Base-by-base conservation (phyloP, 2,329 filamentous ascomycete genomes). In the Penicillium nordicum region DNA sequence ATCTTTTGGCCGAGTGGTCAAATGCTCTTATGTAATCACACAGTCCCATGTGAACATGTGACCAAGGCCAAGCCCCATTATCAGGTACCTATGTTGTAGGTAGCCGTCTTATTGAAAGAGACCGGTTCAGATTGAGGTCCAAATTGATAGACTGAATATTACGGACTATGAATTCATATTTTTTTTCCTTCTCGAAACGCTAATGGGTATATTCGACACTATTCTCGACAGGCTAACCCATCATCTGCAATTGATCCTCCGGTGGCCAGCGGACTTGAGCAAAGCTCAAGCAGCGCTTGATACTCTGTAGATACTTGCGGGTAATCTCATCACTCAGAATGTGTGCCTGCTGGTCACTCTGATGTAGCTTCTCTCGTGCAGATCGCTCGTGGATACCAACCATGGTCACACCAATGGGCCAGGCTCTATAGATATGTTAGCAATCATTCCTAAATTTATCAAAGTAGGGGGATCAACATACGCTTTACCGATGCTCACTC, bases 391-490 rank as follows among this genome's bases (percentile, higher is more conserved):
- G 94, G 67, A 99, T 99, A 80, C 94, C 94, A 69, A 99, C 94
- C 94, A 97, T 99, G 73, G 94, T 99, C 38, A 99, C 94, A 76
- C 94, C 94, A 69, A 99, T 99, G 25, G 94, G 94, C 94, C 94
- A 99, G 16, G 94, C 94, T 60, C 79, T 82, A 56, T 18, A 48
- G 8, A 53, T 23, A 34, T 41, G 51, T 67, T 61, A 68, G 64
- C 21, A 37, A 37, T 30, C 25, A 27, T 6, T 30, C 29, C 7
- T 47, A 36, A 49, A 30, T 5, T n/a, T n/a, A 16, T 16, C 16
- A 53, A 47, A 18, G 27, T 40, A 11, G 47, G 32, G 32, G 41
- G 7, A 45, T 29, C 27, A 25, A 77, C 78, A 61, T 73, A 80
- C 64, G 92, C 92, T 78, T 96, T 96, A 62, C 92, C 92, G 69